Conservation (phyloP, 2,329 filamentous ascomycete species). For the Chaetomiaceae sp. region DNA sequence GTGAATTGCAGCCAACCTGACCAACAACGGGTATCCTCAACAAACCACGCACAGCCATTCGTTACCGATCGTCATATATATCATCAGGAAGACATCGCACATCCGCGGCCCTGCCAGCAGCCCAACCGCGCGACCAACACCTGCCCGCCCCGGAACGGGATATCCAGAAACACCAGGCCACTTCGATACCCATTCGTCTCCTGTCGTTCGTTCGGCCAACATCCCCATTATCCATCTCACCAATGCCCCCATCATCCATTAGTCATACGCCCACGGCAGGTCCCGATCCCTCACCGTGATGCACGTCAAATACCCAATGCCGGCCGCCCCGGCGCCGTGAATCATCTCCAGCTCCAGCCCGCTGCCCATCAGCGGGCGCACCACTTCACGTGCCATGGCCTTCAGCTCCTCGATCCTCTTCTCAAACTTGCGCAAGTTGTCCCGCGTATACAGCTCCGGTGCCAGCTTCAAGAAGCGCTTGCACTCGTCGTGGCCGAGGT, state of each 20-base stretch:
- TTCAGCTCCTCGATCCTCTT: constrained; percentile 85
- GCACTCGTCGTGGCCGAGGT: constrained; percentile 78
- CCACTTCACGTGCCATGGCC: constrained; percentile 70
- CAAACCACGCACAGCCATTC: constrained; percentile 11
- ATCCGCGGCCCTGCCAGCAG: not conserved
- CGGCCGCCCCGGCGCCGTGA: constrained; percentile 35
- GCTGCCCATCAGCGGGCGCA: constrained; percentile 79
- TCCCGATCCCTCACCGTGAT: constrained; percentile 43
- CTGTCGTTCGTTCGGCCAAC: no score
- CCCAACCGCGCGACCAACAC: not conserved
- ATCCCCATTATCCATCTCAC: not conserved
- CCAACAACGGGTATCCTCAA: constrained; percentile 17
- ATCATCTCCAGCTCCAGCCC: constrained; percentile 71
- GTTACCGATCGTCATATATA: constrained; percentile 16
- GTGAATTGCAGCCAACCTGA: constrained; percentile 9
- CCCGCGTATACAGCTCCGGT: constrained; percentile 75
- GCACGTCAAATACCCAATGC: constrained; percentile 47
- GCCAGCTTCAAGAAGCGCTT: constrained; percentile 83
- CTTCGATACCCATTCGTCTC: not conserved
- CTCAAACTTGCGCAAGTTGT: constrained; percentile 82
- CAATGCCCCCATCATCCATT: not conserved
- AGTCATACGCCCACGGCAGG: constrained; percentile 43
- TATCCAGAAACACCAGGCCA: constrained; percentile 9
- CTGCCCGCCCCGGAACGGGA: not conserved
- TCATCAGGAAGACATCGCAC: constrained; percentile 7